Conservation (phyloP, 164 flowering plant species). For the Pachysandra terminalis region DNA sequence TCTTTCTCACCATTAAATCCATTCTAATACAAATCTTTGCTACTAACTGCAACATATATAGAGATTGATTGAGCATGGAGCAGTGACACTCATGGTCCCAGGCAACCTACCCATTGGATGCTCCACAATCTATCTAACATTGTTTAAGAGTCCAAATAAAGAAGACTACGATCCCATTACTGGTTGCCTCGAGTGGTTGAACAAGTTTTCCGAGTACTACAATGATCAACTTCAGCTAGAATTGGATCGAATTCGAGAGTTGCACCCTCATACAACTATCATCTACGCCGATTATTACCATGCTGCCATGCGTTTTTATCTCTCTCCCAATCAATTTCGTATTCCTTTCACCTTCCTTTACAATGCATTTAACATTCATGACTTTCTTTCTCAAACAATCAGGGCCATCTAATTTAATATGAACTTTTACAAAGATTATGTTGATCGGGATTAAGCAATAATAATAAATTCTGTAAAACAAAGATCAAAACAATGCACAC, state of each 20-base stretch:
- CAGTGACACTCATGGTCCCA: constrained; percentile 24
- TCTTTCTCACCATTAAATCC: not conserved
- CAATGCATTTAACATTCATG: no score
- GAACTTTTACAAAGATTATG: no score
- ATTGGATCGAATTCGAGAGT: constrained; percentile 12
- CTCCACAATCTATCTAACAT: constrained; percentile 12
- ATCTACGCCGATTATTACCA: constrained; percentile 35
- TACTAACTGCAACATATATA: no score
- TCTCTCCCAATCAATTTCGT: constrained; percentile 25
- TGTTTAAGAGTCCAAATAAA: constrained; percentile 5
- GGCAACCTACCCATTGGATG: constrained; percentile 33
- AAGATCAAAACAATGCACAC: no score
- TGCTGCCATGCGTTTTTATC: constrained; percentile 18
- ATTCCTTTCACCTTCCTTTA: no score
- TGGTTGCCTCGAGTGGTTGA: constrained; percentile 24
- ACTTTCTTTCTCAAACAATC: no score
- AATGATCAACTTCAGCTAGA: constrained; percentile 19
- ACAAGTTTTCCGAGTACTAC: constrained; percentile 20
- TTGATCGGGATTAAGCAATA: no score
- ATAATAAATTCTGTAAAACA: no score
- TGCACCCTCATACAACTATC: constrained; percentile 24
- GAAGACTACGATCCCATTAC: constrained; percentile 22
- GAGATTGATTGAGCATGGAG: constrained; percentile 24
- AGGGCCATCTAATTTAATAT: no score
- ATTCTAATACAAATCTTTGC: not conserved